Conservation (phyloP, 176 grass and related monocot genomes). For the Phragmites australis region DNA sequence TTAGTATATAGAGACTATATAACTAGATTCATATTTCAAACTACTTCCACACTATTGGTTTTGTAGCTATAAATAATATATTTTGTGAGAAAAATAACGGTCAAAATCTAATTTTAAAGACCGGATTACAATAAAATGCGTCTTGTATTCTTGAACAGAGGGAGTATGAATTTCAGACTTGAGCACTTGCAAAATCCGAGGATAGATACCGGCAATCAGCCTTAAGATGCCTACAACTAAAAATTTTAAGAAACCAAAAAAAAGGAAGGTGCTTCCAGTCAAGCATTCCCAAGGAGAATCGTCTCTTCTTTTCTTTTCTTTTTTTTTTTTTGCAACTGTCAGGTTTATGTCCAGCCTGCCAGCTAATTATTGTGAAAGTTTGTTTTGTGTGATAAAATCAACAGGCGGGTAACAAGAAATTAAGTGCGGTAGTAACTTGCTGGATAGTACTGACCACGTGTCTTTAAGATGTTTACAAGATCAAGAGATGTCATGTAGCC, state of each 20-base stretch:
- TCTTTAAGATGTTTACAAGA: neutral
- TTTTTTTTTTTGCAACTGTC: too few species aligned
- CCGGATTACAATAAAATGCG: too few species aligned
- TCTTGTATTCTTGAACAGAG: too few species aligned
- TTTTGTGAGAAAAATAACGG: too few species aligned
- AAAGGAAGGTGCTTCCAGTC: neutral
- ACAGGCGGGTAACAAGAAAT: neutral
- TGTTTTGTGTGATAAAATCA: neutral
- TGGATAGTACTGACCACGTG: neutral
- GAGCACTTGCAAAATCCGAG: neutral
- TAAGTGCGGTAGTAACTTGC: neutral
- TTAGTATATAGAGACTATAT: too few species aligned
- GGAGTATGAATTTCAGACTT: too few species aligned
- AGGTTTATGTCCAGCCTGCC: neutral
- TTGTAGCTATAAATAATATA: too few species aligned
- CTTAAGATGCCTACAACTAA: neutral
- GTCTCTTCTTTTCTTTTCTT: too few species aligned
- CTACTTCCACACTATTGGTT: too few species aligned
- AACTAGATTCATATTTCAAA: too few species aligned
- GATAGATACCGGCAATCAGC: neutral
- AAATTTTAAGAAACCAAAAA: neutral
- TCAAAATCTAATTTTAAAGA: too few species aligned
- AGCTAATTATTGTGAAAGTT: neutral
- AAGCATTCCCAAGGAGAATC: constrained; percentile 12
- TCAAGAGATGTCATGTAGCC: neutral